Base-by-base conservation (phyloP, 2,329 filamentous ascomycete species). In the Trichoderma atroviride region DNA sequence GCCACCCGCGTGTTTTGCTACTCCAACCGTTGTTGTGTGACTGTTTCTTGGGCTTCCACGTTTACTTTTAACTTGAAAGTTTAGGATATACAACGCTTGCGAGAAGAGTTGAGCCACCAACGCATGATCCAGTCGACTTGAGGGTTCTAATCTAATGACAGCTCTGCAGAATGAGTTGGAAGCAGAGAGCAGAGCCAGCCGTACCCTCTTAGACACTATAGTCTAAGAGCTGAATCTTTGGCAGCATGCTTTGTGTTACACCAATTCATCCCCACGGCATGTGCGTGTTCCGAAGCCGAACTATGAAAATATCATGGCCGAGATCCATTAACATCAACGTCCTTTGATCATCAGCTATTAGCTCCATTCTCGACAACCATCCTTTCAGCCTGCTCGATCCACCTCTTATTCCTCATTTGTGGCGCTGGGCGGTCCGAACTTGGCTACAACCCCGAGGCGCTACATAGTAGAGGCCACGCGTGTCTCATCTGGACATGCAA, bases 21-120 rank as follows among this genome's bases (percentile, higher is more conserved):
- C 33, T 22, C 19, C 52, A 55, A 52, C 58, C 64, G 69, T 70
- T 69, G 22, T 40, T 57, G 69, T 70, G 65, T 53, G 52, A 70
- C 69, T 33, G 37, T 50, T 35, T 56, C 59, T 58, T 22, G 27
- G 9, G n/a, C 31, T 33, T 65, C 33, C 13, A n/a, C 37, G 5
- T 58, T 22, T 58, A 31, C 24, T 47, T 40, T 13, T 16, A 3
- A 43, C 24, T n/a, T 27, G 3, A 53, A 50, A 33, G 3, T 43
- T 27, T 6, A 22, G 29, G 37, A 27, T 40, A 22, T 22, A 7
- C 27, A 63, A 63, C 31, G 11, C 7, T 31, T 3, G 31, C 9
- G 11, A 37, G 33, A 6, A 3, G 27, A 58, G 27, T 9, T 4
- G n/a, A 33, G 33, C 19, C 5, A 4, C 13, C 19, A 1, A 16